Conservation (phyloP, 2,329 filamentous ascomycete genomes). For the Phialophora expanda region DNA sequence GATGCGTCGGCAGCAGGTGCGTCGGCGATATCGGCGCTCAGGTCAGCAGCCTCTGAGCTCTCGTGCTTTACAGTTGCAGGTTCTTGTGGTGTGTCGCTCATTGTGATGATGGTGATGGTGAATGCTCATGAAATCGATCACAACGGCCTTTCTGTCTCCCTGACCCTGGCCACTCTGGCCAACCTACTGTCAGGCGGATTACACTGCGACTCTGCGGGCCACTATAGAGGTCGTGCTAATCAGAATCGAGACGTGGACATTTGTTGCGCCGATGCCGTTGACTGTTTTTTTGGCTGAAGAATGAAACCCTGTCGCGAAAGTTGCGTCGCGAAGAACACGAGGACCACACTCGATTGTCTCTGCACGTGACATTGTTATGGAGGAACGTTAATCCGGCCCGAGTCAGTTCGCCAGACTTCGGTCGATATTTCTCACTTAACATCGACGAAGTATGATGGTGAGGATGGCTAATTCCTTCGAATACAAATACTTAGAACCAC, state of each 20-base stretch:
- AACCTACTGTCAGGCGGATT: neutral
- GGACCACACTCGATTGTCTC: neutral
- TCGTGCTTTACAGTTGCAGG: constrained; percentile 31
- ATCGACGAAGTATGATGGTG: neutral
- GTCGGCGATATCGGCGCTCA: constrained; percentile 12
- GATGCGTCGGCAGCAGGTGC: constrained; percentile 16
- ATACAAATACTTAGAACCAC: neutral
- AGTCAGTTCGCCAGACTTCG: neutral
- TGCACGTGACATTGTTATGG: neutral
- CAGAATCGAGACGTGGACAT: neutral
- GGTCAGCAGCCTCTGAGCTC: constrained; percentile 21
- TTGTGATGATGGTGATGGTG: constrained; percentile 13
- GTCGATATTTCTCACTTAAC: neutral
- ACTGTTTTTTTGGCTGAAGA: constrained; percentile 5
- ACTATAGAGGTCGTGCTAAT: neutral
- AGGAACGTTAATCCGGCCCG: neutral
- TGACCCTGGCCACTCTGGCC: neutral
- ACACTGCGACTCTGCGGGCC: neutral
- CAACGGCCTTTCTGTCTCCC: neutral
- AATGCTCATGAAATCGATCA: constrained; percentile 1
- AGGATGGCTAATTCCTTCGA: neutral
- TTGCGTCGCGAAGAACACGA: constrained; percentile 25
- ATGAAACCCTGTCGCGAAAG: constrained; percentile 24
- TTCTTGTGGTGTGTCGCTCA: constrained; percentile 20
- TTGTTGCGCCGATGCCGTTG: constrained; percentile 11